phyloP scores from a whole-genome alignment of 192 early-diverging fungal genomes.

The Thamnidium elegans region DNA sequence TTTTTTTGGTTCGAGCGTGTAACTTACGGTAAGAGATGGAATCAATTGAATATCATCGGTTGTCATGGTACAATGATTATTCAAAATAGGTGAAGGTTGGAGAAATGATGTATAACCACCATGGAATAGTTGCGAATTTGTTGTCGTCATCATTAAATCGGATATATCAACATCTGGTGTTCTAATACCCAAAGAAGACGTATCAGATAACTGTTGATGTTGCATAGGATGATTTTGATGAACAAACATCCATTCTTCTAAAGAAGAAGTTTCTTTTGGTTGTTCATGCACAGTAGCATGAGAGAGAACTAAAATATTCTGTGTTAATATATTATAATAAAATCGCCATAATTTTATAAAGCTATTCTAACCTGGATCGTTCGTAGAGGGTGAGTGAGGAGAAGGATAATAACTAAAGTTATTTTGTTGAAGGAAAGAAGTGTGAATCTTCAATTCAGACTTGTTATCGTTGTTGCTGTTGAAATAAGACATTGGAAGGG shows the following conservation, averaged over 20 bases:
- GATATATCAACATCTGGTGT: slow-evolving; percentile 10
- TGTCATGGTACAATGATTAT: background rate
- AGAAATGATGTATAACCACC: background rate
- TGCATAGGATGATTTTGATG: background rate
- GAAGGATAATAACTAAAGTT: background rate
- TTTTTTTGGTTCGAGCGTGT: background rate
- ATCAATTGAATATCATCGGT: background rate
- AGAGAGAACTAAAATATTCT: background rate
- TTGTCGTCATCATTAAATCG: background rate
- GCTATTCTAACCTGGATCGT: background rate
- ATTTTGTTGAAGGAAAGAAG: background rate
- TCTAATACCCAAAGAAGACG: slow-evolving; percentile 3
- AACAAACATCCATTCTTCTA: background rate
- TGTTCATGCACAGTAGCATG: background rate
- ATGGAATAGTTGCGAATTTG: background rate
- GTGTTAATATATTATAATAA: background rate
- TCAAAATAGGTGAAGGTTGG: background rate
- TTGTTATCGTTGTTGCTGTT: background rate
- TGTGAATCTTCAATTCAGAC: background rate
- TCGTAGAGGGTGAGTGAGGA: background rate
- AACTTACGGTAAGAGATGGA: background rate
- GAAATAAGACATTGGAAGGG: no score
- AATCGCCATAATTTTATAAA: background rate
- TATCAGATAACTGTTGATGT: background rate
- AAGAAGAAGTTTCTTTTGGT: background rate